These are phyloP conservation scores for Neolentinus lepideus DNA, from an alignment of 1,284 basidiomycete species.

Conservation along the genomic window DNA sequence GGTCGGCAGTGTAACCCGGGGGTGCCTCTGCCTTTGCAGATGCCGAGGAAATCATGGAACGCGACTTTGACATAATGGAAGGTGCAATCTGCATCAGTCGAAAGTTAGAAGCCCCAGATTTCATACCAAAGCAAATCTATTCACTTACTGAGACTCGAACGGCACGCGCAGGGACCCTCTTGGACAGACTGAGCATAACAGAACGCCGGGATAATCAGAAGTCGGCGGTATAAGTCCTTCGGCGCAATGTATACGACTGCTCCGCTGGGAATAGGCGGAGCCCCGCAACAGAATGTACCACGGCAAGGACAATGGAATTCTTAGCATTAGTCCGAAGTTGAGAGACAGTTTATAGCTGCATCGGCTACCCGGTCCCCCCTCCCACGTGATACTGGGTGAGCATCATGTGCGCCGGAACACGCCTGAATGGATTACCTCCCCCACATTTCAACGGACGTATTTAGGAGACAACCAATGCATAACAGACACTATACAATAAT, in stretches of 20 bases:
- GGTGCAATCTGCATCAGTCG: background rate
- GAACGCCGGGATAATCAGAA: background rate
- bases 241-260: background rate
- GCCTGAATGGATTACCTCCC: too few species aligned
- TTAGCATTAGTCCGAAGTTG: background rate
- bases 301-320: background rate
- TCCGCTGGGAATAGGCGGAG: background rate
- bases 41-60: slow-evolving; percentile 26
- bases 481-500: background rate
- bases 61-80: slow-evolving; percentile 24
- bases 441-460: too few species aligned
- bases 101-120: background rate
- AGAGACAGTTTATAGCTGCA: background rate
- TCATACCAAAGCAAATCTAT: background rate
- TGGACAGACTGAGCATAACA: slow-evolving; percentile 1
- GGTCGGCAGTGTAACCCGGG: slow-evolving; percentile 36
- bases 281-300: background rate
- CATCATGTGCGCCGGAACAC: too few species aligned
- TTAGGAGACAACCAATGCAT: too few species aligned
- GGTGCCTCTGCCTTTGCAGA: slow-evolving; percentile 23
- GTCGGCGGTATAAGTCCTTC: background rate
- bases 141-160: background rate
- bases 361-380: background rate
- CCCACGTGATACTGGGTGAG: background rate
- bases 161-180: background rate